A percentile compares a stretch with the other conserved stretches of the same genome.
phyloP scores from a whole-genome alignment of 176 grass and related monocot genomes.

The Thalia dealbata region DNA sequence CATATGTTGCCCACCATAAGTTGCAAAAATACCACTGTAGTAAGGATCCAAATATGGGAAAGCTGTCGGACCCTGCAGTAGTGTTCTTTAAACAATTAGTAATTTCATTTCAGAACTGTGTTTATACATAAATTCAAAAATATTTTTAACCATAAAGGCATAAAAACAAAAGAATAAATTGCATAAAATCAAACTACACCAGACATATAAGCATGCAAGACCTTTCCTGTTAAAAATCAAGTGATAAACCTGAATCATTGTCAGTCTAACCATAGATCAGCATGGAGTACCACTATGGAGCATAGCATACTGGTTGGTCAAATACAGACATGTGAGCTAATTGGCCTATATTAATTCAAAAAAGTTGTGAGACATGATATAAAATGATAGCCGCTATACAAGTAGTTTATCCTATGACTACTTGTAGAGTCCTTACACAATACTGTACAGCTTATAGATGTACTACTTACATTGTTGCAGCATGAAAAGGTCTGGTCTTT shows the following conservation, averaged over 20 bases:
- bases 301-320: too few species aligned
- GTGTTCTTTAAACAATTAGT: not conserved
- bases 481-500: too few species aligned
- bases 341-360: too few species aligned
- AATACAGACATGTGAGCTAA: too few species aligned
- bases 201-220: not conserved
- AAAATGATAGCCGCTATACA: too few species aligned
- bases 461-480: too few species aligned
- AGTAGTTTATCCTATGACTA: too few species aligned
- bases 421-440: too few species aligned
- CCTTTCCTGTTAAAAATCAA: not conserved
- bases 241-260: not conserved
- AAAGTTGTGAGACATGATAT: too few species aligned
- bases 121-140: not conserved
- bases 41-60: conserved; percentile 25
- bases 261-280: not conserved
- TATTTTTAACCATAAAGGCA: not conserved
- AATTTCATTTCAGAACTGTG: not conserved
- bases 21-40: conserved; percentile 16
- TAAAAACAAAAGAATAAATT: not conserved
- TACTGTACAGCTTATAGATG: too few species aligned
- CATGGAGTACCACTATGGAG: too few species aligned
- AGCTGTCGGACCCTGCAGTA: conserved; percentile 9
- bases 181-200: not conserved
- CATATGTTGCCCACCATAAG: conserved; percentile 17